Evolutionary conservation across 2,329 filamentous ascomycete genomes (phyloP).

Genomic region (Diaporthe australafricana): DNA sequence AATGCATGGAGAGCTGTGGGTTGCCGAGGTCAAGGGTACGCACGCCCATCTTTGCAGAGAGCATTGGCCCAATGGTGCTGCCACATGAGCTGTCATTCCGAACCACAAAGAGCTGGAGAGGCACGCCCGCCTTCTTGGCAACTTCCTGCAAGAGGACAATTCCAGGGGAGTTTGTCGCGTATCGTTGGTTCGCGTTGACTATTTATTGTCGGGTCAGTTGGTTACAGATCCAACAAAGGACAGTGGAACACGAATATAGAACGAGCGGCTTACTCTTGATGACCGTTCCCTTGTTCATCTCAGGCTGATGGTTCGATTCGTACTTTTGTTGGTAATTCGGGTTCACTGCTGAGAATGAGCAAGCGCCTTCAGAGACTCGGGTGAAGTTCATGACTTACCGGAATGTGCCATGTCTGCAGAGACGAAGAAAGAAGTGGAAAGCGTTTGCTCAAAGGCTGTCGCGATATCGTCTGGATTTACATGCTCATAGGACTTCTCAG

Average conservation of each 20-base stretch:
- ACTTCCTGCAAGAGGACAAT: conserved; percentile 93
- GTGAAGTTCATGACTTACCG: background rate
- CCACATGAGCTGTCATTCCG: conserved; percentile 95
- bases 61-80: conserved; percentile 97
- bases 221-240: background rate
- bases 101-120: conserved; percentile 95
- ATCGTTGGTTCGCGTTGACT: conserved; percentile 96
- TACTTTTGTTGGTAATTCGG: conserved; percentile 96
- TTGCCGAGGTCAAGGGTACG: conserved; percentile 94
- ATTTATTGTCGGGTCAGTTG: background rate
- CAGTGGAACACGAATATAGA: background rate
- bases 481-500: conserved; percentile 74
- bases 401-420: conserved; percentile 97
- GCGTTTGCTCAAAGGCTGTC: conserved; percentile 93
- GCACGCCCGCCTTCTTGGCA: conserved; percentile 79
- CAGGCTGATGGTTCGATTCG: conserved; percentile 88
- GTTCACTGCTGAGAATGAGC: conserved; percentile 69
- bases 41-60: conserved; percentile 86
- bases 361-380: background rate
- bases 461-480: conserved; percentile 67
- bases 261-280: conserved; percentile 71
- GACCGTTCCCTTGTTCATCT: conserved; percentile 96
- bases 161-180: conserved; percentile 95
- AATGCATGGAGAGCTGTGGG: conserved; percentile 96
- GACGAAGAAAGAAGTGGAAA: conserved; percentile 90